Base-by-base conservation (phyloP, 2,329 filamentous ascomycete species). In the Zasmidium angulare region DNA sequence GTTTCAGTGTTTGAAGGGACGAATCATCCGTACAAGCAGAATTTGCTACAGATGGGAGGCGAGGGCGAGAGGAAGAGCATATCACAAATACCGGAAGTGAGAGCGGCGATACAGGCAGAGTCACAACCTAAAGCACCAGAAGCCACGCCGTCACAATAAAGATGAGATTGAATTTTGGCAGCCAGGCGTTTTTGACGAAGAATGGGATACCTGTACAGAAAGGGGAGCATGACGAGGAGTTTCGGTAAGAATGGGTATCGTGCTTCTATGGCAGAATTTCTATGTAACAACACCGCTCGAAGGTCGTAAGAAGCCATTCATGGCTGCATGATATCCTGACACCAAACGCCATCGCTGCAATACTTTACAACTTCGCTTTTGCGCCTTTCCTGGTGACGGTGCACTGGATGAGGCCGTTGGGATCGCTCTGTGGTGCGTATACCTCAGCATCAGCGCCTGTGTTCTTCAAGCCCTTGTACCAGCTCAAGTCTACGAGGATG, bases 391-490 rank as follows among this genome's bases (percentile, higher is more conserved):
- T 86, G 36, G 85, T 83, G 53, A 99, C 92, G 59, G 91, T 92
- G 79, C 93, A 96, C 75, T 96, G 90, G 78, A 99, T 99, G 62
- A 99, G 84, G 24, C 95, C 95, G 73, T 98, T 99, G 58, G 95
- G 95, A 65, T 90, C 87, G 11, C 89, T 90, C 76, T 98, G 95
- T 2, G 95, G 95, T 24, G 90, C 93, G 71, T 95, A 97, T 20
- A 99, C 93, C 74, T 97, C 93, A 54, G 95, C 95, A 71, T 99
- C 89, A 77, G 91, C 89, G 76, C 95, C 95, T 0, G 91, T 96
- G 79, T 99, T 99, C 82, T 96, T 91, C 67, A 93, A 75, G 26
- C 88, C 92, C 77, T 98, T 96, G 83, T 96, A 91, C 95, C 95
- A 99, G 78, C 89, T 93, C 72, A 99, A 79, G 73, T 98, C 93